A percentile compares a stretch with the other conserved stretches of the same genome.
Evolutionary conservation across 805 yeast genomes (phyloP).

Genomic region (Nakazawaea populi): DNA sequence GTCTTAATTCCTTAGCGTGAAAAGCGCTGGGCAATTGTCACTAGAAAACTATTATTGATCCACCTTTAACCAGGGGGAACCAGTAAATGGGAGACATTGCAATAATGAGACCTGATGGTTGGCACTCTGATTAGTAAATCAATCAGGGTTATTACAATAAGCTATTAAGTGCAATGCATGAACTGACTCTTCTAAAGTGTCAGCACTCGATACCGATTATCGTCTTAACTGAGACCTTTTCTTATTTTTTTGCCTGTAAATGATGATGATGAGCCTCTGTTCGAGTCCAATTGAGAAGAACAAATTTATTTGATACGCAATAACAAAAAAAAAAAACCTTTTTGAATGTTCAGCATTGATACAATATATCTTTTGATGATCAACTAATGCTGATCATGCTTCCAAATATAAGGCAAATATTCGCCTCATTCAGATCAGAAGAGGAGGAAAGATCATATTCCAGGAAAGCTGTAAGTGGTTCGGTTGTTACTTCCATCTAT

Average conservation of each 20-base stretch:
- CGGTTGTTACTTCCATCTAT: neutral
- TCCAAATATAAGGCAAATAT: conserved; percentile 71
- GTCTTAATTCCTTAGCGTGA: conserved; percentile 43
- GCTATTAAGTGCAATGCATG: conserved; percentile 60
- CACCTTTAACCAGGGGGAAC: neutral
- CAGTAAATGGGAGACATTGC: conserved; percentile 47
- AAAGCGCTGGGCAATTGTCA: conserved; percentile 52
- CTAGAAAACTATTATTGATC: conserved; percentile 31
- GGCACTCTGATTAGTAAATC: conserved; percentile 2
- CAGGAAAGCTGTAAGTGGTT: conserved; percentile 53
- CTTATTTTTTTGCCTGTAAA: conserved; percentile 18
- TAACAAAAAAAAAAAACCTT: too few relatives aligned
- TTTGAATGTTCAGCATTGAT: neutral
- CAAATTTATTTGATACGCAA: conserved; percentile 8
- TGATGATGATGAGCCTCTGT: neutral
- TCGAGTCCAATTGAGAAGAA: conserved; percentile 12
- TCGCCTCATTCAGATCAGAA: conserved; percentile 78
- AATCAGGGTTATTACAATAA: conserved; percentile 15
- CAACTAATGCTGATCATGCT: conserved; percentile 38
- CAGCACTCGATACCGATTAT: conserved; percentile 61
- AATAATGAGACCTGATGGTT: conserved; percentile 5
- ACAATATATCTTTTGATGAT: conserved; percentile 10
- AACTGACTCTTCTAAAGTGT: conserved; percentile 24
- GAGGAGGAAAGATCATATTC: conserved; percentile 79
- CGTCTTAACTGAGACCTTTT: conserved; percentile 35